Evolutionary conservation across 176 grass and related monocot species (phyloP), one percentile per base, ranked within the genome.

Genomic region (Oryza meyeriana): DNA sequence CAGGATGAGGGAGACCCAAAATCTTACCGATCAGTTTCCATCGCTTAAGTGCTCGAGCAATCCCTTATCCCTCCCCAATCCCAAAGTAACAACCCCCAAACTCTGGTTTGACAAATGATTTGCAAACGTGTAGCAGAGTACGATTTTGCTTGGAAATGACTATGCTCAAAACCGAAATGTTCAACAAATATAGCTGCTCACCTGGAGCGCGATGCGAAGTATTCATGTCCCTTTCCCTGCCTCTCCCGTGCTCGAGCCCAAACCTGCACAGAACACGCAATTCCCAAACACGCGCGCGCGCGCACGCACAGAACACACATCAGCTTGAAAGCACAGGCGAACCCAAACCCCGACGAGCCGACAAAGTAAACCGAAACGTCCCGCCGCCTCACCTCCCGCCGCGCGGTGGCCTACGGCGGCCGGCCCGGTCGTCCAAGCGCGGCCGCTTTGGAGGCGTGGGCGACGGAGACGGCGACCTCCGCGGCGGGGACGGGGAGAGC

Each of bases 351-450:
- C 48, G 66, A 57, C 34, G 7, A 58, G 79, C 13, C 65, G 33
- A n/a, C 6, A 30, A 47, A 29, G 52, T 5, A 7, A 58, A 69
- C 30, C 24, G 12, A 47, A 75, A 58, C 10, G 81, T 25, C 9
- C 48, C 13, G 6, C 20, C 38, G 61, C 13, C 75, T 81, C 71
- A 85, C 82, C 86, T 87, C 64, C 64, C 64, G 18, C 81, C 72
- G 25, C 84, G 86, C 77, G 81, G 82, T 61, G 85, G 78, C 57
- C 83, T 78, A 34, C 89, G 81, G 50, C 86, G 76, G 64, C 84
- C 83, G 7, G 68, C 83, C 4, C 86, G 89, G 7, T 71, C 83
- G 55, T 94, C 83, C 77, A 66, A 81, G 67, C 94, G 85, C 1
- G 47, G 79, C 62, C 91, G 83, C 71, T 97, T 97, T n/a, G 61